These are phyloP conservation scores for Aureobasidium subglaciale DNA, from an alignment of 2,329 filamentous ascomycete species.

Conservation along the genomic window DNA sequence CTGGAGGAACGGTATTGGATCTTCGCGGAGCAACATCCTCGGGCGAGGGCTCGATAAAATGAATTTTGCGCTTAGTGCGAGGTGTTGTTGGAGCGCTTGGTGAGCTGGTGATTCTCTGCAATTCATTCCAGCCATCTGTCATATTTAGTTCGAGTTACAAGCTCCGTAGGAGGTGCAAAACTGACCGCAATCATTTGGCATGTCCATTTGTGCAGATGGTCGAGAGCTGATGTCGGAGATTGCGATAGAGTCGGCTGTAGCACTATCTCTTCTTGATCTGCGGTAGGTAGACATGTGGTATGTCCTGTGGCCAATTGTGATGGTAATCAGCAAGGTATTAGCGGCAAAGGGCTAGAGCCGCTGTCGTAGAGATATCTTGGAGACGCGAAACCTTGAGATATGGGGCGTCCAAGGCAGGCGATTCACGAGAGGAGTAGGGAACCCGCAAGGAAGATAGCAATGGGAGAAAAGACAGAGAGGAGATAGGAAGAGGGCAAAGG, in stretches of 20 bases:
- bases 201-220: neutral
- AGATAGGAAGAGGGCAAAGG: neutral
- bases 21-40: constrained; percentile 8
- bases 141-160: neutral
- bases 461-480: neutral
- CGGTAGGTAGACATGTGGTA: neutral
- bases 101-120: neutral
- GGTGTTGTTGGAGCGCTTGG: constrained; percentile 11
- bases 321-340: neutral
- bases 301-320: too few relatives aligned
- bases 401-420: neutral
- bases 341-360: neutral
- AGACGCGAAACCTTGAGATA: neutral
- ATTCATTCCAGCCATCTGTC: neutral
- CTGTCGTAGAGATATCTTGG: neutral
- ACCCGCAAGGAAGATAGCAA: neutral
- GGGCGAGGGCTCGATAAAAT: constrained; percentile 17
- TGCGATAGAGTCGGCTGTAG: neutral
- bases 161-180: neutral
- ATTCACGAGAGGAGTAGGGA: neutral
- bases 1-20: constrained; percentile 6
- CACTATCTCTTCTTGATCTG: neutral
- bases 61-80: constrained; percentile 16
- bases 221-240: neutral
- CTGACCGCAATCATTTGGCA: neutral